Evolutionary conservation across 2,329 filamentous ascomycete genomes (phyloP), one percentile per base, ranked within the genome.

Genomic region (Aspergillaceae sp.): DNA sequence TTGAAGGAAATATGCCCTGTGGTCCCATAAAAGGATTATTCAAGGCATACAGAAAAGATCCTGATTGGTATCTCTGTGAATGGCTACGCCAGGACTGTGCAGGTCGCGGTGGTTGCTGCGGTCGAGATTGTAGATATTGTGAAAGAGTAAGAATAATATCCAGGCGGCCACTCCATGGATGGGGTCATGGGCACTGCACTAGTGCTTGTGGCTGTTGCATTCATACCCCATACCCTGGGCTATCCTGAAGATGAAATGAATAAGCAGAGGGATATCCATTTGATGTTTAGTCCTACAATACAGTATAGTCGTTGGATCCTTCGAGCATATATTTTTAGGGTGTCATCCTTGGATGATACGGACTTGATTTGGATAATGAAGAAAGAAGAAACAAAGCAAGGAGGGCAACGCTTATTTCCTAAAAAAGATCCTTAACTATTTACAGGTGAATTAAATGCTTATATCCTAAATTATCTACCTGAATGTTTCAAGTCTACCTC

Each of bases 61-160:
- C 32, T 4, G 19, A 36, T 8, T 43, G 42, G 33, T 43, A 11
- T 27, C 6, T 37, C 26, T 37, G 41, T 32, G 27, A 19, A 9
- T 47, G 47, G 44, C 10, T 49, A 4, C 44, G 42, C 0, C 28
- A 47, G 42, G 47, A 51, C 26, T 51, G 47, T 41, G 44, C 40
- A 2, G 38, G 44, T 4, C 42, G 43, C 0, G 49, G 47, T 28
- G 47, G 47, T 4, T 51, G 49, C 10, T 51, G 49, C 45, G 49
- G 43, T 7, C 29, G 49, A 26, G n/a, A 27, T 7, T 49, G 49
- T 26, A 29, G 32, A 8, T 49, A 47, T n/a, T 51, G 49, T 37
- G 42, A 44, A 9, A 42, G n/a, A 26, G 7, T 27, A 1, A 9
- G 42, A 11, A 8, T 7, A 29, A 29, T 10, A 28, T n/a, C 42